Conservation (phyloP, 192 early-diverging fungal genomes). For the Linnemannia elongata region DNA sequence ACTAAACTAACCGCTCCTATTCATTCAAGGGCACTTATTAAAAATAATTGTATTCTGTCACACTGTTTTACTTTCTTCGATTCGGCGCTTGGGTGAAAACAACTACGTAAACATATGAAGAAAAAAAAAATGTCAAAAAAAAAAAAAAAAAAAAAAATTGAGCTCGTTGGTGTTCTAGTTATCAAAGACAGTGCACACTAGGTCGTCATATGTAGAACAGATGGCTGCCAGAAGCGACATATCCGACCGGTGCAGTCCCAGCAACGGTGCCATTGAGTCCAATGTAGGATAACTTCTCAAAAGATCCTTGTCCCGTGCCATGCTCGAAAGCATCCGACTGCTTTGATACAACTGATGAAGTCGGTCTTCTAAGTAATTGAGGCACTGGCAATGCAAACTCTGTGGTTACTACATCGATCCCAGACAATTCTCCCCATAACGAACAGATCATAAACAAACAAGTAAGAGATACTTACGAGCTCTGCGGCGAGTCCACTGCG, state of each 20-base stretch:
- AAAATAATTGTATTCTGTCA: too few species aligned
- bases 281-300: slow-evolving; percentile 13
- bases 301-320: slow-evolving; percentile 37
- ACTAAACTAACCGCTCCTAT: neutral
- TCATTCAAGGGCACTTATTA: too few species aligned
- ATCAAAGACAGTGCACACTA: slow-evolving; percentile 12
- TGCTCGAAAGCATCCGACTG: slow-evolving; percentile 28
- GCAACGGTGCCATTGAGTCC: slow-evolving; percentile 25
- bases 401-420: neutral
- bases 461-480: slow-evolving; percentile 44
- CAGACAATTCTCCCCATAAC: neutral
- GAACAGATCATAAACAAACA: neutral
- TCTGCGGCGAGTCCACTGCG: slow-evolving; percentile 57
- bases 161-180: neutral
- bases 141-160: neutral
- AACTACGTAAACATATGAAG: neutral
- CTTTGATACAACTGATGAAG: slow-evolving; percentile 42
- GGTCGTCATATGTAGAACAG: slow-evolving; percentile 54
- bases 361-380: slow-evolving; percentile 64
- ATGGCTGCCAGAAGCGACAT: slow-evolving; percentile 42
- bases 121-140: neutral
- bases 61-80: too few species aligned
- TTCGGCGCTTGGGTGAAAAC: neutral
- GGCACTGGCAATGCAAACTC: slow-evolving; percentile 40
- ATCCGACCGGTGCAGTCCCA: slow-evolving; percentile 54